Percentiles rank a stretch among this genome's conserved stretches.
Conservation (phyloP, 176 grass and related monocot genomes). For the Saccharum officinarum region DNA sequence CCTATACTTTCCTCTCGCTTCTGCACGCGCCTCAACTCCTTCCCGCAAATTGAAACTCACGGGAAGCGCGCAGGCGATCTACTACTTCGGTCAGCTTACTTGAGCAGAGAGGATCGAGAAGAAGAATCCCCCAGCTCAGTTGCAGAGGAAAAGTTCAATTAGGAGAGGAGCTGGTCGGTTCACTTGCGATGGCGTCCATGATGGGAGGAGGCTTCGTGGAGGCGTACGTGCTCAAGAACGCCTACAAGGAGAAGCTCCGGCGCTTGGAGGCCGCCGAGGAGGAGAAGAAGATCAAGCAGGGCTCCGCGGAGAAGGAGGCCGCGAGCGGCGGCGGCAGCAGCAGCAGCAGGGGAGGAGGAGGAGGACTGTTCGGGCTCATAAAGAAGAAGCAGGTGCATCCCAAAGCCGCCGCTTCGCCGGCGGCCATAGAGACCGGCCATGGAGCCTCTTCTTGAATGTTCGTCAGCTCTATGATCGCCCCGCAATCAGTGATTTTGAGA, state of each 20-base stretch:
- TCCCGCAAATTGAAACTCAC: too few relatives aligned
- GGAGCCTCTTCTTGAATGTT: constrained; percentile 25
- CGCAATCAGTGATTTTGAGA: too few relatives aligned
- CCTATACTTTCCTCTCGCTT: not conserved
- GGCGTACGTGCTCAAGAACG: constrained; percentile 56
- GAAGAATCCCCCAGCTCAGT: too few relatives aligned
- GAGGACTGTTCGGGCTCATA: constrained; percentile 29
- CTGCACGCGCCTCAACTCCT: not conserved
- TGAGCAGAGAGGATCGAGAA: too few relatives aligned
- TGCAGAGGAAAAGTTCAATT: too few relatives aligned
- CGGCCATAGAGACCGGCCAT: not conserved
- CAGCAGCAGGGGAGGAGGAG: not conserved
- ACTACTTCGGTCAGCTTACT: too few relatives aligned
- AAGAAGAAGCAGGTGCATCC: constrained; percentile 63
- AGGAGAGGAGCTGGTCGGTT: too few relatives aligned
- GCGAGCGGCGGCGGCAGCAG: not conserved
- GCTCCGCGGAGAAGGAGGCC: too few relatives aligned
- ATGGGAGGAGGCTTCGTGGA: constrained; percentile 53
- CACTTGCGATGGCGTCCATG: constrained; percentile 44
- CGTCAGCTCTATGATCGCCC: too few relatives aligned
- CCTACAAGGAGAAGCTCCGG: constrained; percentile 46
- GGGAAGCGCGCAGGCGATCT: too few relatives aligned
- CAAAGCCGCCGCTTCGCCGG: not conserved
- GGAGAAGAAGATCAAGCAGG: not conserved
- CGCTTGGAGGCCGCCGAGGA: constrained; percentile 22